phyloP scores from a whole-genome alignment of 805 yeast species.

The Hemisphaericaspora nanyangensis region DNA sequence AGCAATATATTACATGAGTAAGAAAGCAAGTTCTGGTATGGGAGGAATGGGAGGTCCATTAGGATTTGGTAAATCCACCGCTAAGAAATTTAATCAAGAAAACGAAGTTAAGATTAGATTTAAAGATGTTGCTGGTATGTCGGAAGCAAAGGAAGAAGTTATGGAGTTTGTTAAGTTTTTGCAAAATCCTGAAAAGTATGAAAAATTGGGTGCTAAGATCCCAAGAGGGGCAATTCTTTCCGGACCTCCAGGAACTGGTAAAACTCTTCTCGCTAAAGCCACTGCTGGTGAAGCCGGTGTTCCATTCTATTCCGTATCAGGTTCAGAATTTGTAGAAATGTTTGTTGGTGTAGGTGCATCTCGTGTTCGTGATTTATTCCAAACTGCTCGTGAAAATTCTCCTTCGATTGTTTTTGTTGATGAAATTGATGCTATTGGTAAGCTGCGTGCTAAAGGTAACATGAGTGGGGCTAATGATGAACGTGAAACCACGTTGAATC shows the following conservation, averaged over 20 bases:
- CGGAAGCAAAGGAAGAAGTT: slow-evolving; percentile 94
- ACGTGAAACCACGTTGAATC: slow-evolving; percentile 94
- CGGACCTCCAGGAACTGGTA: slow-evolving; percentile 99
- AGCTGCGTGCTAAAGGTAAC: slow-evolving; percentile 74
- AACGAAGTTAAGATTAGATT: slow-evolving; percentile 85
- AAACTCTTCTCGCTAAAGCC: slow-evolving; percentile 93
- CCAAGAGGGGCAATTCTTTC: slow-evolving; percentile 97
- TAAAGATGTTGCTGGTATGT: slow-evolving; percentile 95
- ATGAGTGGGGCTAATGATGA: slow-evolving; percentile 88
- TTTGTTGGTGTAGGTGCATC: slow-evolving; percentile 99
- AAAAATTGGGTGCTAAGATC: slow-evolving; percentile 90
- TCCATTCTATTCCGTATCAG: slow-evolving; percentile 92
- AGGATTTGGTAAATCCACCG: slow-evolving; percentile 85
- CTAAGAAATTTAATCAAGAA: slow-evolving; percentile 87
- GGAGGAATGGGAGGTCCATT: slow-evolving; percentile 82
- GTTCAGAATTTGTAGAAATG: slow-evolving; percentile 98
- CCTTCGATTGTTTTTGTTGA: slow-evolving; percentile 96
- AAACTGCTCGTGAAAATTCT: slow-evolving; percentile 88
- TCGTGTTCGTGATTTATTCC: slow-evolving; percentile 92
- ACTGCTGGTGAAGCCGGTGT: slow-evolving; percentile 99
- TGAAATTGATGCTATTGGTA: slow-evolving; percentile 99
- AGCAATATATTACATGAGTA: slow-evolving; percentile 80
- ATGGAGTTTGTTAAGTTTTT: slow-evolving; percentile 96
- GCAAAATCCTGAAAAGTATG: slow-evolving; percentile 86
- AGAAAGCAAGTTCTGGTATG: slow-evolving; percentile 49